These are phyloP conservation scores for Penicillium flavigenum DNA, from an alignment of 495 filamentous ascomycete species.

Conservation along the genomic window DNA sequence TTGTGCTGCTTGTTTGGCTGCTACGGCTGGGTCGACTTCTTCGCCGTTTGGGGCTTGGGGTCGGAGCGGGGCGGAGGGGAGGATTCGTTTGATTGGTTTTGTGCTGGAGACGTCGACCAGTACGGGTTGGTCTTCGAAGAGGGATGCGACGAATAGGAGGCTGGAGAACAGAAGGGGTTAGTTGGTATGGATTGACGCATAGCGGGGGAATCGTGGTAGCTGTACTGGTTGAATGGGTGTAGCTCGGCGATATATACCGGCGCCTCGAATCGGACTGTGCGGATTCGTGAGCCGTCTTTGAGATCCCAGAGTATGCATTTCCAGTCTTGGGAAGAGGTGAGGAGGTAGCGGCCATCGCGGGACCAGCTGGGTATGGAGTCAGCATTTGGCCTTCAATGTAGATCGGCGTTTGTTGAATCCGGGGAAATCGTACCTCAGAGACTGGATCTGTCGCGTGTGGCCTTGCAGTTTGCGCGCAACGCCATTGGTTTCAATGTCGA, in stretches of 20 bases:
- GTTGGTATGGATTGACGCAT: background rate
- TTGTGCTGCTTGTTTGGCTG: slow-evolving; percentile 82
- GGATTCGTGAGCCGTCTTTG: slow-evolving; percentile 64
- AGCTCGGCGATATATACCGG: slow-evolving; percentile 94
- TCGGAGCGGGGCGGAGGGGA: slow-evolving; percentile 79
- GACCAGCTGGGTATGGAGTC: slow-evolving; percentile 70
- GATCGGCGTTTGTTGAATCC: background rate
- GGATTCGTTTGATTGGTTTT: slow-evolving; percentile 65
- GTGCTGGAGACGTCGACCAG: slow-evolving; percentile 74
- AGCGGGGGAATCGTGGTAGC: background rate
- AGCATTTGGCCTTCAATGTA: slow-evolving; percentile 6
- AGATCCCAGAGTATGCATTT: slow-evolving; percentile 95
- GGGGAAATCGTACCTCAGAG: slow-evolving; percentile 55
- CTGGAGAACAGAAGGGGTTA: slow-evolving; percentile 40
- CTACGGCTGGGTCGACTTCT: slow-evolving; percentile 59
- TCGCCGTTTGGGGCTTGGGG: slow-evolving; percentile 55
- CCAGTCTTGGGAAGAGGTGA: slow-evolving; percentile 93
- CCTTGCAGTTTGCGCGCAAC: slow-evolving; percentile 90
- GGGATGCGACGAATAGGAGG: slow-evolving; percentile 76
- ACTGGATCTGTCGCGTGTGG: slow-evolving; percentile 87
- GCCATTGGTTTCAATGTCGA: slow-evolving; percentile 95
- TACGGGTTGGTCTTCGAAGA: slow-evolving; percentile 89
- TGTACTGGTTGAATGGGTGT: slow-evolving; percentile 87
- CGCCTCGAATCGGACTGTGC: slow-evolving; percentile 80
- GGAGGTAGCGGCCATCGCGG: slow-evolving; percentile 83